phyloP scores from a whole-genome alignment of 768 basidiomycete species.

The Cantharellus anzutake region DNA sequence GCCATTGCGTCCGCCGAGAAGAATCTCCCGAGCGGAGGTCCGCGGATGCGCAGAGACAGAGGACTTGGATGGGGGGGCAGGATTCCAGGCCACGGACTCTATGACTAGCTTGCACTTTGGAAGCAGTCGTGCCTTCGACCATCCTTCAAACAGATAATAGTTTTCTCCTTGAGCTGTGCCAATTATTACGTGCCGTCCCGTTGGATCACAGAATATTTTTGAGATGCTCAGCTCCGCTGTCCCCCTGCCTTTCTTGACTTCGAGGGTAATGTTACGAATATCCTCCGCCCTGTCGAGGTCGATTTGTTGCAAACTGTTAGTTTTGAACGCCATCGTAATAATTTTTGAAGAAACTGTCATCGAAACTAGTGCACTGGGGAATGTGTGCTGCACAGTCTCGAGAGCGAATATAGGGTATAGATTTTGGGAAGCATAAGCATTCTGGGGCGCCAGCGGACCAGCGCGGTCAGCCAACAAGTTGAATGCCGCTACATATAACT shows the following conservation, averaged over 20 bases:
- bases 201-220: slow-evolving; percentile 82
- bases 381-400: slow-evolving; percentile 74
- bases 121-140: slow-evolving; percentile 67
- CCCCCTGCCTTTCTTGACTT: slow-evolving; percentile 25
- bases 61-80: slow-evolving; percentile 32
- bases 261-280: slow-evolving; percentile 49
- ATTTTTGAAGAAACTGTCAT: slow-evolving; percentile 75
- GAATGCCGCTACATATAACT: slow-evolving; percentile 9
- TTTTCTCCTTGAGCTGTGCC: slow-evolving; percentile 81
- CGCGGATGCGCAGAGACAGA: not conserved
- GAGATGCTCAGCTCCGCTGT: slow-evolving; percentile 44
- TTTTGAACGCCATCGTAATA: slow-evolving; percentile 64
- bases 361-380: slow-evolving; percentile 66
- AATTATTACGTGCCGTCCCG: slow-evolving; percentile 75
- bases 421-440: slow-evolving; percentile 7
- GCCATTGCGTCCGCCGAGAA: slow-evolving; percentile 74
- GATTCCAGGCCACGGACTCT: slow-evolving; percentile 87
- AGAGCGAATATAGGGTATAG: slow-evolving; percentile 50
- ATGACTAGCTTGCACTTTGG: slow-evolving; percentile 73
- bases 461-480: slow-evolving; percentile 14
- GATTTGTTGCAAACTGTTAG: slow-evolving; percentile 68
- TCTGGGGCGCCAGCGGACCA: slow-evolving; percentile 11
- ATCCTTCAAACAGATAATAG: slow-evolving; percentile 69
- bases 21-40: slow-evolving; percentile 68
- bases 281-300: slow-evolving; percentile 78